Conservation (phyloP, 495 filamentous ascomycete genomes). For the Xylaria intraflava region DNA sequence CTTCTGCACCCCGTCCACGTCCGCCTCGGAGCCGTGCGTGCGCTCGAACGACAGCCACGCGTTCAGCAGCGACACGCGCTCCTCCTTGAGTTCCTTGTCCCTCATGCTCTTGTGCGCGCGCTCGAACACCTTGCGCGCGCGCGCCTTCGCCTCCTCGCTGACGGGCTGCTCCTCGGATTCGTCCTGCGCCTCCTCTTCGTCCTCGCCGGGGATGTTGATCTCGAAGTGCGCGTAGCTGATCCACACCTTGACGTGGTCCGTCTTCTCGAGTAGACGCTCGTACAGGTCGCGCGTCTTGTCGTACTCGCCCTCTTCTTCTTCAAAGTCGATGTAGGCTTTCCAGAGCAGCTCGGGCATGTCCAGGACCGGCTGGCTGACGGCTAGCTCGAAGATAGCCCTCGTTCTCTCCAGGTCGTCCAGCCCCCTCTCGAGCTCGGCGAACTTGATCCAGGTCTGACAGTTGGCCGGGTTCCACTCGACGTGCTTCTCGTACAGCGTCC, state of each 20-base stretch:
- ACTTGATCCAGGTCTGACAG: slow-evolving; percentile 89
- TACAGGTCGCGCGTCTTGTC: slow-evolving; percentile 76
- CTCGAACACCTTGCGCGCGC: slow-evolving; percentile 78
- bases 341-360: slow-evolving; percentile 98
- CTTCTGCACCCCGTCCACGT: slow-evolving; percentile 77
- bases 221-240: slow-evolving; percentile 96
- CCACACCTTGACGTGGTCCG: slow-evolving; percentile 98
- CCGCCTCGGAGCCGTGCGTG: slow-evolving; percentile 68
- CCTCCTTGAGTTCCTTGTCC: slow-evolving; percentile 87
- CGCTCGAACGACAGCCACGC: slow-evolving; percentile 89
- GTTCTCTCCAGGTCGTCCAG: slow-evolving; percentile 82
- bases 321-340: slow-evolving; percentile 98
- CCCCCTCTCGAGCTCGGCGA: slow-evolving; percentile 83
- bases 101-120: slow-evolving; percentile 85
- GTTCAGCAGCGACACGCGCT: slow-evolving; percentile 82
- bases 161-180: slow-evolving; percentile 57
- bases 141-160: slow-evolving; percentile 73
- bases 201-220: slow-evolving; percentile 71
- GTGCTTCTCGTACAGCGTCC: slow-evolving; percentile 88
- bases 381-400: slow-evolving; percentile 89
- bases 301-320: slow-evolving; percentile 88
- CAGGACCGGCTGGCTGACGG: slow-evolving; percentile 71
- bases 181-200: slow-evolving; percentile 43
- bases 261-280: slow-evolving; percentile 85
- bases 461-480: slow-evolving; percentile 86